Base-by-base conservation (phyloP, 75 land plant species). In the Cunninghamia lanceolata region DNA sequence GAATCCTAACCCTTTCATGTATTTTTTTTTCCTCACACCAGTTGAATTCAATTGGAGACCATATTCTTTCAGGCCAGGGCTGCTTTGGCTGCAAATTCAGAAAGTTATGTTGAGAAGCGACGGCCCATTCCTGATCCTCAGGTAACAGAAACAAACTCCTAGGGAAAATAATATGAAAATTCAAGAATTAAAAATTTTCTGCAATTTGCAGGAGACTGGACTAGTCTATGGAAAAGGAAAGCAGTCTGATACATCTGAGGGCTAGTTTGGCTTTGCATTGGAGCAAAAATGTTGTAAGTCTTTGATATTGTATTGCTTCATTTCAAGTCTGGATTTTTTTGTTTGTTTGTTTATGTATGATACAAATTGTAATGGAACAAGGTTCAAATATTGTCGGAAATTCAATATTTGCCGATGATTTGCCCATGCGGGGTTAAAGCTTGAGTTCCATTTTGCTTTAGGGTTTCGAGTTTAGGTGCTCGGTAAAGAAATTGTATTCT, bases 101-200 rank as follows among this genome's bases (percentile, higher is more conserved):
- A 94, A 86, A 88, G 94, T 3, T 94, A 94, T 75, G 88, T 92
- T 25, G 96, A 94, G 87, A 93, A 90, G 56, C 89, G 92, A 74
- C 92, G 92, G 79, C 94, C 94, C 2, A 90, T 91, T 84, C 90
- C 96, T 54, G 94, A 95, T 90, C 96, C 91, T 84, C 93, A 93
- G 96, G 96, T 93, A 87, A 47, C 53, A 2, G 0, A 35, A 9
- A 32, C 63, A 7, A 32, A 32, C 13, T 47, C 35, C 47, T 13
- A 52, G 32, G 53, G 42, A 25, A 45, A 43, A 80, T 45, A 45
- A 25, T 28, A 25, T 25, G 21, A 11, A 80, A 80, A 45, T 0
- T 80, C 32, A 45, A 43, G 3, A 38, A n/a, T 80, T 17, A 11
- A 42, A 7, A 28, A 7, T 80, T 45, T 21, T 45, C 47, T 80